Percentiles rank a stretch among this genome's conserved stretches.
phyloP scores from a whole-genome alignment of 1,139 yeast species.

The Taphrina pruni region DNA sequence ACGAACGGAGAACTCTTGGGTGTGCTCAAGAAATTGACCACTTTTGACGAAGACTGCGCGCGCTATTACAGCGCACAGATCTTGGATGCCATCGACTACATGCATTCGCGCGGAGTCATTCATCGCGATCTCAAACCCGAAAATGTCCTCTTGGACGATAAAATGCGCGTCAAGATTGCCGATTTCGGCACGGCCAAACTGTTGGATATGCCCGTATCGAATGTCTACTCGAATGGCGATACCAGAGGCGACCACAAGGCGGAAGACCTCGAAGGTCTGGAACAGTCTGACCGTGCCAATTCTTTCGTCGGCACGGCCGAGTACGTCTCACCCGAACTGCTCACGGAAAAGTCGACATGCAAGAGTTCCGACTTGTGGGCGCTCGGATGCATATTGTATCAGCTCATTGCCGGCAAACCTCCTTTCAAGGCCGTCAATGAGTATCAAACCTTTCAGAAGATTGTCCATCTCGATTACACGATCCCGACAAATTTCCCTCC shows the following conservation, averaged over 20 bases:
- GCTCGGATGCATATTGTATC: conserved; percentile 88
- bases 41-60: conserved; percentile 77
- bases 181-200: conserved; percentile 98
- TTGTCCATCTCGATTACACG: conserved; percentile 79
- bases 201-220: conserved; percentile 53
- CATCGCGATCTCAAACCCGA: conserved; percentile 97
- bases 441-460: conserved; percentile 90
- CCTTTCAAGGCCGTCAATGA: conserved; percentile 98
- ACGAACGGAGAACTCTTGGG: conserved; percentile 88
- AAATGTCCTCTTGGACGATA: conserved; percentile 74
- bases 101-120: conserved; percentile 82
- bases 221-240: conserved; percentile 55
- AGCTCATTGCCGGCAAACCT: conserved; percentile 91
- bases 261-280: conserved; percentile 41
- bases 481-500: conserved; percentile 80
- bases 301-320: conserved; percentile 91
- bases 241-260: conserved; percentile 52
- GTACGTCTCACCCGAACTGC: conserved; percentile 88
- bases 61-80: conserved; percentile 77
- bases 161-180: conserved; percentile 85
- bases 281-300: conserved; percentile 69
- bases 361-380: conserved; percentile 96
- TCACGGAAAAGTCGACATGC: conserved; percentile 82
- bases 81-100: conserved; percentile 81
- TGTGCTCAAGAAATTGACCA: conserved; percentile 69